These are phyloP conservation scores for Geosmithia morbida DNA, from an alignment of 2,329 filamentous ascomycete species.

Conservation along the genomic window DNA sequence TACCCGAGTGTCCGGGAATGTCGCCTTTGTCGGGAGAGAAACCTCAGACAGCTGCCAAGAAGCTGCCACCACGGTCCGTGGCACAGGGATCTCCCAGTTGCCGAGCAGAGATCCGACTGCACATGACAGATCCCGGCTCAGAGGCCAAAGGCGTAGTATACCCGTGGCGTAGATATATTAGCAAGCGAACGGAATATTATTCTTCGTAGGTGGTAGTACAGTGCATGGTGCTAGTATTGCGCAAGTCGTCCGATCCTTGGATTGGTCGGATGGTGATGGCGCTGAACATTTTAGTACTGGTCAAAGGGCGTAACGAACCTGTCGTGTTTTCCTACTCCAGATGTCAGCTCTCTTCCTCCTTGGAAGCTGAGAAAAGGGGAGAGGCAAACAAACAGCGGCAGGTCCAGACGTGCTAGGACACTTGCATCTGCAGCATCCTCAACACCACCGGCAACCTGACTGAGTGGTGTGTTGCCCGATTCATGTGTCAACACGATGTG, in stretches of 20 bases:
- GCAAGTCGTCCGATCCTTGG: not conserved
- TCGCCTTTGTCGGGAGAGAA: not conserved
- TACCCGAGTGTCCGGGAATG: not conserved
- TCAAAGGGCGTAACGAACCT: not conserved
- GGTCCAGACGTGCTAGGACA: not conserved
- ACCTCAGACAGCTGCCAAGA: not conserved
- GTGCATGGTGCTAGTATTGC: too few relatives aligned
- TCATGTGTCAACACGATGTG: too few relatives aligned
- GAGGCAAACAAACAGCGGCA: not conserved
- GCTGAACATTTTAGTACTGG: not conserved
- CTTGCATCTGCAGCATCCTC: not conserved
- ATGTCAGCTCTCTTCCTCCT: too few relatives aligned
- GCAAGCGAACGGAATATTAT: not conserved
- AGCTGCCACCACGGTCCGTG: not conserved
- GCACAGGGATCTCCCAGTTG: not conserved
- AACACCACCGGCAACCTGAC: not conserved
- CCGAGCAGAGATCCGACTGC: conserved; percentile 1
- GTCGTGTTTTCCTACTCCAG: not conserved
- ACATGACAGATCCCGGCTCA: conserved; percentile 1
- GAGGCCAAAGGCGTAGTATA: not conserved
- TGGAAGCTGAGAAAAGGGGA: not conserved
- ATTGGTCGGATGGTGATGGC: not conserved
- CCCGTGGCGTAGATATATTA: not conserved
- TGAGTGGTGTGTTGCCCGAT: not conserved
- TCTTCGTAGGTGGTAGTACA: not conserved